Evolutionary conservation across 208 protist species (phyloP).

Genomic region (Trypanosoma avium): DNA sequence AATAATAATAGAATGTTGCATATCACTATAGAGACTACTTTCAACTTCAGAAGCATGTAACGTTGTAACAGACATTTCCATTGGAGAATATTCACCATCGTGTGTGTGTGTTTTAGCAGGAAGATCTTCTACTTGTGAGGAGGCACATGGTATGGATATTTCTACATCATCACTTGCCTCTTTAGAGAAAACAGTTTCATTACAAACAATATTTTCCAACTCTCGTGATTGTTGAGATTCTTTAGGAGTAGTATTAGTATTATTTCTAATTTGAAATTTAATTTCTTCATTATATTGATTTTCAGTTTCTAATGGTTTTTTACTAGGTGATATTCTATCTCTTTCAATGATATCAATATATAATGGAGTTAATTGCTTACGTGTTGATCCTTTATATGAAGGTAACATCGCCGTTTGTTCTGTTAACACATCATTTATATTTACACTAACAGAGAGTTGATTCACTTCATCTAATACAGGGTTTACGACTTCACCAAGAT

Average conservation of each 20-base stretch:
- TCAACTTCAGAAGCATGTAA: constrained; percentile 14
- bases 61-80: neutral
- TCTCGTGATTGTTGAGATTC: neutral
- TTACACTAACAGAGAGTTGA: neutral
- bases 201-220: neutral
- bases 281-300: too few relatives aligned
- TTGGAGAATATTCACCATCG: neutral
- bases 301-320: too few relatives aligned
- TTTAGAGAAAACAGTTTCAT: neutral
- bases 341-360: too few relatives aligned
- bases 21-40: constrained; percentile 3
- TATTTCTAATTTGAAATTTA: too few relatives aligned
- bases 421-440: neutral
- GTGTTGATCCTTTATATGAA: neutral
- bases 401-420: neutral
- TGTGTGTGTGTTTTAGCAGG: neutral
- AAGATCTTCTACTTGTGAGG: neutral
- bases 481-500: neutral
- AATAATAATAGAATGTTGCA: too few relatives aligned
- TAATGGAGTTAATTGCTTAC: too few relatives aligned
- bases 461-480: neutral
- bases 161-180: neutral
- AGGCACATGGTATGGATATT: neutral
- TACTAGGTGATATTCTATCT: too few relatives aligned
- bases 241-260: too few relatives aligned